These are phyloP conservation scores for Malassezia psittaci DNA, from an alignment of 1,284 basidiomycete species.

Conservation along the genomic window DNA sequence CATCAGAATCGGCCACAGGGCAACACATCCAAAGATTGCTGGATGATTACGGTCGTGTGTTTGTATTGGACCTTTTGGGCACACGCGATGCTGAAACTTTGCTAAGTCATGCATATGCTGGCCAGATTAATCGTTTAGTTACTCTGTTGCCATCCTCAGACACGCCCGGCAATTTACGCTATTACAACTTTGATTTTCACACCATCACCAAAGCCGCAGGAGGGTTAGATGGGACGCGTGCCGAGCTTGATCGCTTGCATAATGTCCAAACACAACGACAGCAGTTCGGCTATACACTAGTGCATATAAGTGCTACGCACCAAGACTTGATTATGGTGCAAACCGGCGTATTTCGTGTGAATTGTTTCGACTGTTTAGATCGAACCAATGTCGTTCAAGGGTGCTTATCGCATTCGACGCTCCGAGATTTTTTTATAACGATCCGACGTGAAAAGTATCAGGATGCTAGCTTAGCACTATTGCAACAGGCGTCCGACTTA, in stretches of 20 bases:
- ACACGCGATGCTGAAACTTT: constrained; percentile 69
- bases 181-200: constrained; percentile 79
- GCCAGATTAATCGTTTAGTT: background rate
- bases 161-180: constrained; percentile 3
- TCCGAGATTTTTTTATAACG: constrained; percentile 13
- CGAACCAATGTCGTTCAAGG: constrained; percentile 98
- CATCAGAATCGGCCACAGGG: constrained; percentile 90
- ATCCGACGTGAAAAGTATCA: background rate
- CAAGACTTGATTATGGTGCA: constrained; percentile 51
- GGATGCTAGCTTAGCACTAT: constrained; percentile 38
- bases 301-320: constrained; percentile 53
- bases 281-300: constrained; percentile 65
- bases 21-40: constrained; percentile 73
- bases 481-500: background rate
- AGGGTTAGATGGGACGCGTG: constrained; percentile 75
- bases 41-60: constrained; percentile 33
- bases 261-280: constrained; percentile 55
- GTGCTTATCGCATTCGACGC: constrained; percentile 34
- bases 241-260: constrained; percentile 59
- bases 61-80: constrained; percentile 43
- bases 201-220: constrained; percentile 61
- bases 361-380: constrained; percentile 91
- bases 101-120: constrained; percentile 65
- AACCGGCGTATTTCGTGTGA: constrained; percentile 80
- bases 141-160: background rate